These are phyloP conservation scores for Phytophthora agathidicida DNA, from an alignment of 352 stramenopile species.

Conservation along the genomic window DNA sequence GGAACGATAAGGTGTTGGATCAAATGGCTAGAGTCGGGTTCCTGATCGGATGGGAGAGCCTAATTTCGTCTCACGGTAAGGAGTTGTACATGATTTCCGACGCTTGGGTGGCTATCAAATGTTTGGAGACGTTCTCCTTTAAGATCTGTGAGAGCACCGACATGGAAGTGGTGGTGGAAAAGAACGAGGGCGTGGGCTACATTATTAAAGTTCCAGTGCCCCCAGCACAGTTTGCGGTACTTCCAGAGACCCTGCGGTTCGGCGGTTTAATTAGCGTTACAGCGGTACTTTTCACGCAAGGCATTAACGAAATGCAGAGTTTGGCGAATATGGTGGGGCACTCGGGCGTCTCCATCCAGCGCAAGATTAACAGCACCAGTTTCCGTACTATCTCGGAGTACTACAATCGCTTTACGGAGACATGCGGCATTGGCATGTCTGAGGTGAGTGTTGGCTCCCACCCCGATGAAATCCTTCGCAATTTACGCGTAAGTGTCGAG, in stretches of 20 bases:
- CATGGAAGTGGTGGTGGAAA: conserved; percentile 64
- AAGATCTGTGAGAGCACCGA: conserved; percentile 60
- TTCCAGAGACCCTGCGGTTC: conserved; percentile 57
- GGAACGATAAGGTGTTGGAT: conserved; percentile 64
- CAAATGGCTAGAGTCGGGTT: conserved; percentile 82
- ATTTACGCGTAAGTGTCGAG: conserved; percentile 69
- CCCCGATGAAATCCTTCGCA: conserved; percentile 71
- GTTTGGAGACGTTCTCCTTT: conserved; percentile 84
- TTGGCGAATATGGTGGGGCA: conserved; percentile 90
- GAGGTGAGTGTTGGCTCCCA: conserved; percentile 64
- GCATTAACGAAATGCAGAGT: conserved; percentile 95
- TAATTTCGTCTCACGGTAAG: conserved; percentile 95
- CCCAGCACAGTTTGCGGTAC: conserved; percentile 42
- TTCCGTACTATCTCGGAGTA: conserved; percentile 78
- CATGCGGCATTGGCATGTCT: conserved; percentile 42
- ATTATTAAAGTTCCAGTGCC: conserved; percentile 68
- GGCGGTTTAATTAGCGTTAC: conserved; percentile 75
- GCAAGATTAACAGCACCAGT: conserved; percentile 83
- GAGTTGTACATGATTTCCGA: conserved; percentile 96
- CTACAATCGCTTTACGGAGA: conserved; percentile 67
- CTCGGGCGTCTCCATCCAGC: conserved; percentile 81
- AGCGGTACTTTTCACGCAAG: conserved; percentile 87
- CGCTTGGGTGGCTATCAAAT: conserved; percentile 90
- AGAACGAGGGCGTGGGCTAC: conserved; percentile 68
- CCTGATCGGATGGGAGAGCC: conserved; percentile 94